Evolutionary conservation across 1,284 basidiomycete genomes (phyloP).

Genomic region (Ustilago tritici): DNA sequence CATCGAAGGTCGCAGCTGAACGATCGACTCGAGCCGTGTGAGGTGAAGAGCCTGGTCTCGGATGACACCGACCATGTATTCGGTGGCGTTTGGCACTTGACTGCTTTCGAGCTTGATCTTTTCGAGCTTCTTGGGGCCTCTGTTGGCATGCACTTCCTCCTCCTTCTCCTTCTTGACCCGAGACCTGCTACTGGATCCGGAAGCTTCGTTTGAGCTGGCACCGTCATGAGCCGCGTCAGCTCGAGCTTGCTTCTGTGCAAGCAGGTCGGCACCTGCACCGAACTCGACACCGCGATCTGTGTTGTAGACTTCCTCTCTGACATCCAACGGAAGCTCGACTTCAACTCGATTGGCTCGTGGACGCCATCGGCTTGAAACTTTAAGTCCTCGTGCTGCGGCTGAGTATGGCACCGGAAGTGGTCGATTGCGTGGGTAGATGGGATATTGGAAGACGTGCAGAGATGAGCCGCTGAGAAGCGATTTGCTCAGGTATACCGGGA

Average conservation of each 20-base stretch:
- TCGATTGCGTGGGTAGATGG: slow-evolving; percentile 59
- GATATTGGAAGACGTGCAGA: slow-evolving; percentile 66
- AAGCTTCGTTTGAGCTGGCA: slow-evolving; percentile 12
- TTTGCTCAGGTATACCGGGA: slow-evolving; percentile 66
- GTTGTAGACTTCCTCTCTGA: slow-evolving; percentile 64
- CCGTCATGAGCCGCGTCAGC: slow-evolving; percentile 46
- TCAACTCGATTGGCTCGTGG: slow-evolving; percentile 64
- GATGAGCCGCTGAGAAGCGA: slow-evolving; percentile 54
- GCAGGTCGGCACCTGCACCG: slow-evolving; percentile 45
- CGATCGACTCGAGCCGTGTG: slow-evolving; percentile 58
- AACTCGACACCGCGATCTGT: slow-evolving; percentile 58
- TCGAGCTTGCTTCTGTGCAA: slow-evolving; percentile 51
- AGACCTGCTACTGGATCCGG: slow-evolving; percentile 21
- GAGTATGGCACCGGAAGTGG: slow-evolving; percentile 64
- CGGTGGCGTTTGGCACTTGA: slow-evolving; percentile 61
- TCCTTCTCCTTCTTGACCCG: slow-evolving; percentile 48
- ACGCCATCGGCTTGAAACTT: slow-evolving; percentile 61
- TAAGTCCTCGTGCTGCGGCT: slow-evolving; percentile 59
- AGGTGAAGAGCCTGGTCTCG: slow-evolving; percentile 64
- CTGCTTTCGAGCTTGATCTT: slow-evolving; percentile 63
- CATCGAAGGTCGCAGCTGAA: slow-evolving; percentile 67
- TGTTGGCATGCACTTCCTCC: slow-evolving; percentile 25
- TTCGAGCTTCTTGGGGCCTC: slow-evolving; percentile 56
- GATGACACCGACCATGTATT: slow-evolving; percentile 67
- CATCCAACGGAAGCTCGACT: slow-evolving; percentile 66